Evolutionary conservation across 2,329 filamentous ascomycete species (phyloP).

Genomic region (Penicillium sp.): DNA sequence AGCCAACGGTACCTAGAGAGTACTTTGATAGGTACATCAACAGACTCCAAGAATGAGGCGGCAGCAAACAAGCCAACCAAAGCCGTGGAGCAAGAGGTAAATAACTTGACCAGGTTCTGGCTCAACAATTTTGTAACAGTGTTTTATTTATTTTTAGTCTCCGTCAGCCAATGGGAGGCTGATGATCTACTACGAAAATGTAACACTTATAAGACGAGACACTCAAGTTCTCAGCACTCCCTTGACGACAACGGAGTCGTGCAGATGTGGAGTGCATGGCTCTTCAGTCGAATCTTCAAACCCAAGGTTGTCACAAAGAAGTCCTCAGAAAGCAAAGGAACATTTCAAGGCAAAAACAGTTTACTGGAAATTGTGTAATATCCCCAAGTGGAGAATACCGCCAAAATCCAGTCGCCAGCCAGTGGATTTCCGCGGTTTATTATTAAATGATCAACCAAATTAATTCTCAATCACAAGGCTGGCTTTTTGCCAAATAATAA

Average conservation of each 20-base stretch:
- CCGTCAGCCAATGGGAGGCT: slow-evolving; percentile 22
- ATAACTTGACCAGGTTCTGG: background rate
- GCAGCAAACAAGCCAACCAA: slow-evolving; percentile 9
- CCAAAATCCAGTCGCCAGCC: slow-evolving; percentile 21
- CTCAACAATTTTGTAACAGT: slow-evolving; percentile 13
- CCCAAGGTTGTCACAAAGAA: background rate
- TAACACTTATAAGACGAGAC: slow-evolving; percentile 29
- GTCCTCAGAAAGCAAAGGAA: slow-evolving; percentile 5
- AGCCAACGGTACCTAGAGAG: background rate
- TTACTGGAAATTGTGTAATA: slow-evolving; percentile 21
- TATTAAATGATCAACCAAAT: slow-evolving; percentile 25
- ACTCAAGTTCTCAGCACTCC: slow-evolving; percentile 5
- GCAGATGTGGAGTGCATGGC: slow-evolving; percentile 16
- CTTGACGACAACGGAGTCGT: background rate
- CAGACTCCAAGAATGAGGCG: slow-evolving; percentile 4
- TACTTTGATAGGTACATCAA: background rate
- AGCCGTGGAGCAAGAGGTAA: background rate
- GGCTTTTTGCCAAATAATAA: background rate
- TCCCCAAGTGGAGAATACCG: slow-evolving; percentile 25
- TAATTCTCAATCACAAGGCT: slow-evolving; percentile 4
- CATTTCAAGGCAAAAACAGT: background rate
- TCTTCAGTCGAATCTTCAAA: background rate
- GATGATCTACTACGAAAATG: slow-evolving; percentile 29
- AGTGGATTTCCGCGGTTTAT: slow-evolving; percentile 20
- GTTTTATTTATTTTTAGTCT: slow-evolving; percentile 30